A percentile compares a stretch with the other conserved stretches of the same genome.
Conservation (phyloP, 345 rosid species). For the Acer yangbiense region DNA sequence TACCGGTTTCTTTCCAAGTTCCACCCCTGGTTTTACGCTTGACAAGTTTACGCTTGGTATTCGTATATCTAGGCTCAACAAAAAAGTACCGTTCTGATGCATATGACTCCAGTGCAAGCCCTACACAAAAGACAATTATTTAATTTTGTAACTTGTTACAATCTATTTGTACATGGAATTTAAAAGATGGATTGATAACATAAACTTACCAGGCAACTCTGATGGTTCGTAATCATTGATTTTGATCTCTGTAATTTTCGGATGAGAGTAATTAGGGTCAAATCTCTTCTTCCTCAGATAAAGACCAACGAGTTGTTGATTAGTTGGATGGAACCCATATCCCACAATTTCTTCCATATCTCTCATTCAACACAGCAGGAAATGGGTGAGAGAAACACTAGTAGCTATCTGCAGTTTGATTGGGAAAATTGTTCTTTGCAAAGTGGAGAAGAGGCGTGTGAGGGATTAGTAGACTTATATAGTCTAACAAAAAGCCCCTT, state of each 20-base stretch:
- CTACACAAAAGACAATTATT: not conserved
- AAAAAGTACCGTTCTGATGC: conserved; percentile 43
- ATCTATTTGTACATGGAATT: not conserved
- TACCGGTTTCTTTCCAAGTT: conserved; percentile 50
- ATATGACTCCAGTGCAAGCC: not conserved
- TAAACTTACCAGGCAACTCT: conserved; percentile 32
- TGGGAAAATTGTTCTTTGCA: not conserved
- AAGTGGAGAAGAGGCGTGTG: not conserved
- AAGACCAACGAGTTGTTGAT: conserved; percentile 18
- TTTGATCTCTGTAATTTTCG: conserved; percentile 12
- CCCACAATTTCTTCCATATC: conserved; percentile 15
- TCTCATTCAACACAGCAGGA: not conserved
- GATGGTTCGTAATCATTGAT: conserved; percentile 27
- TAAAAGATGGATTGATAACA: not conserved
- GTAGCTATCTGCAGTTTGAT: not conserved
- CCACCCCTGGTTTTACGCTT: conserved; percentile 39
- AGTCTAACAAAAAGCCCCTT: no score
- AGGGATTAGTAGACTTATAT: no score
- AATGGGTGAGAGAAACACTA: no score
- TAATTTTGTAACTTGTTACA: not conserved
- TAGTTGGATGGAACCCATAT: conserved; percentile 19
- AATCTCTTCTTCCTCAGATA: conserved; percentile 14
- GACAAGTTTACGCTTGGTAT: conserved; percentile 4
- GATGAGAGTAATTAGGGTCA: not conserved
- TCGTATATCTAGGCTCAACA: conserved; percentile 4